Percentiles rank a stretch among this genome's conserved stretches.
These are phyloP conservation scores for Cardamine occulta DNA, from an alignment of 345 rosid genomes.

Conservation along the genomic window DNA sequence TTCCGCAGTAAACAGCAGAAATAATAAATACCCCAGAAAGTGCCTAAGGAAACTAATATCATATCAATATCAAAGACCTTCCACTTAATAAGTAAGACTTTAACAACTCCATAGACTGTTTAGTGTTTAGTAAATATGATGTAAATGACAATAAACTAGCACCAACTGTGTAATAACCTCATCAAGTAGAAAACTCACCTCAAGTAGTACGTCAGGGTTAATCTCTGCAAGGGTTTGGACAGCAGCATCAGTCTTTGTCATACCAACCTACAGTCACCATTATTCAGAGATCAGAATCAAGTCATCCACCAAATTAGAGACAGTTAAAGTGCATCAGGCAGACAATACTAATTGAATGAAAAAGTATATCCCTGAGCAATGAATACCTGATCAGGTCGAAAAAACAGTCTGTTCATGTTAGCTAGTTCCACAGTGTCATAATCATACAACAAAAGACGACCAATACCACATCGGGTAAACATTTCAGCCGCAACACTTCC, in stretches of 20 bases:
- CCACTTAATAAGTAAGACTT: too few relatives aligned
- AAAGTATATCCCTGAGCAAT: not conserved
- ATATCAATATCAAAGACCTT: not conserved
- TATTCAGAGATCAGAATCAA: conserved; percentile 18
- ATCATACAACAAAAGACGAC: conserved; percentile 94
- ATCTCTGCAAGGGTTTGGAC: conserved; percentile 94
- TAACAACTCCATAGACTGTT: not conserved
- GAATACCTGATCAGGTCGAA: conserved; percentile 92
- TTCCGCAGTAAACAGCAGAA: not conserved
- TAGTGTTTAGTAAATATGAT: not conserved
- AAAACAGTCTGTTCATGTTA: conserved; percentile 95
- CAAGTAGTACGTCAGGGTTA: conserved; percentile 92
- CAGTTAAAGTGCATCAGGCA: not conserved
- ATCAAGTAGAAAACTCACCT: conserved; percentile 50
- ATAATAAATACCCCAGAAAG: too few relatives aligned
- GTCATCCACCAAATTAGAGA: not conserved
- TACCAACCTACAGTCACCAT: conserved; percentile 64
- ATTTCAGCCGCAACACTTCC: conserved; percentile 99
- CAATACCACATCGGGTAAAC: conserved; percentile 97
- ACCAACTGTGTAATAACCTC: not conserved
- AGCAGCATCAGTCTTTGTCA: conserved; percentile 99
- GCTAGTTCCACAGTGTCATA: conserved; percentile 96
- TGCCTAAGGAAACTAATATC: conserved; percentile 4
- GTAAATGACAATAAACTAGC: conserved; percentile 10
- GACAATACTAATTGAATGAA: not conserved